Conservation (phyloP, 169 alveolate genomes). For the Hepatocystis sp. region DNA sequence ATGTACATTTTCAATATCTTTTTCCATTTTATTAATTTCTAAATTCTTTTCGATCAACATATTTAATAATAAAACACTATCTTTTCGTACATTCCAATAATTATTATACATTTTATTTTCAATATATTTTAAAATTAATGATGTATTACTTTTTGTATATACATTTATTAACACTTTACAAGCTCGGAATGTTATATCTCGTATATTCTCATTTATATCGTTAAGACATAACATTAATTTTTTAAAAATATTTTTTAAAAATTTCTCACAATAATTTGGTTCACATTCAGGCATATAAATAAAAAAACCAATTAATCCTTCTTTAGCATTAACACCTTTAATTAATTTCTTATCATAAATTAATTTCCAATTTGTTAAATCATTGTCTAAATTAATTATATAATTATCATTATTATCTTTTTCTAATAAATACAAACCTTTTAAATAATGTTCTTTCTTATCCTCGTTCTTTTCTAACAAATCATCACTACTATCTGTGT, state of each 20-base stretch:
- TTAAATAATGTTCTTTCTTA: slow-evolving; percentile 10
- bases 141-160: slow-evolving; percentile 52
- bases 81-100: slow-evolving; percentile 63
- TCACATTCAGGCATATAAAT: slow-evolving; percentile 75
- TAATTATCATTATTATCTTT: slow-evolving; percentile 38
- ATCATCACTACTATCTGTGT: slow-evolving; percentile 26
- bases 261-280: slow-evolving; percentile 44
- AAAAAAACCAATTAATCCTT: slow-evolving; percentile 68
- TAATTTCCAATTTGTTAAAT: slow-evolving; percentile 69
- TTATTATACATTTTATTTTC: slow-evolving; percentile 69
- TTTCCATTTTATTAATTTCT: slow-evolving; percentile 66
- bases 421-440: slow-evolving; percentile 63
- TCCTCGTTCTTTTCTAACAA: slow-evolving; percentile 15
- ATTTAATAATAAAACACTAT: slow-evolving; percentile 43
- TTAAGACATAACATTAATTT: slow-evolving; percentile 60
- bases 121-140: slow-evolving; percentile 64
- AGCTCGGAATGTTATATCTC: slow-evolving; percentile 64
- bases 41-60: slow-evolving; percentile 72
- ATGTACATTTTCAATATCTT: slow-evolving; percentile 31
- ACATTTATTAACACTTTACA: slow-evolving; percentile 51
- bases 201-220: slow-evolving; percentile 53
- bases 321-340: slow-evolving; percentile 38
- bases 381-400: slow-evolving; percentile 24
- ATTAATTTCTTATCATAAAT: slow-evolving; percentile 48
- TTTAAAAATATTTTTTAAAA: slow-evolving; percentile 70